Evolutionary conservation across 2,329 filamentous ascomycete species (phyloP), one percentile per base, ranked within the genome.

Genomic region (Parafenestella ontariensis): DNA sequence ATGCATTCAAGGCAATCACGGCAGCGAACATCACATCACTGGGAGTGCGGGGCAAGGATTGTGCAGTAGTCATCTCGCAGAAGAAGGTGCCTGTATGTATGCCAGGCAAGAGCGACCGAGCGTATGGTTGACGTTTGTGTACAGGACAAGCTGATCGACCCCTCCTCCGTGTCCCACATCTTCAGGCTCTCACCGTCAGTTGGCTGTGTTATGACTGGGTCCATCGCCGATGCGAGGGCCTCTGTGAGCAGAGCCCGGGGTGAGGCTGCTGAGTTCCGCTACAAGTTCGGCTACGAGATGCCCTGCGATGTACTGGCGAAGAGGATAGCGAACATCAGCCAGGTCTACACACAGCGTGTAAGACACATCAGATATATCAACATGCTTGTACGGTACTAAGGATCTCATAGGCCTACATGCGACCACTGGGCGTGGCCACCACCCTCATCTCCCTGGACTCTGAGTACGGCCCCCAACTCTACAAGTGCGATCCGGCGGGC

Each of bases 1-100:
- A 99, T 94, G 95, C 95, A 70, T 99, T 99, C 88, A 99, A 99
- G 84, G 95, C 95, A 55, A 99, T 99, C 81, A 99, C 95, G 68
- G 94, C 95, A 58, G 95, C 95, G 68, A 98, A 98, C 80, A 98
- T 99, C 82, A 99, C 96, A 84, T 95, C 95, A 58, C 87, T 99
- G 77, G 95, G 95, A 69, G 87, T 99, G 67, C 87, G 92, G 75
- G 95, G 95, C 79, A 99, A 99, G 85, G 87, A 95, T 81, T 98
- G 94, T 73, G 95, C 95, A 29, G 95, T 99, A 40, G 91, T 99
- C 48, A 83, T 99, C 76, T 98, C 95, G 59, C 95, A 99, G 82
- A 99, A 99, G 88, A 99, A 99, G 83, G 95, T 99, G 67, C 94
- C 95, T 55, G 94, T 97, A 90, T 65, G 93, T 80, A 51, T 43